These are phyloP conservation scores for Cerioporus squamosus DNA, from an alignment of 1,284 basidiomycete genomes.

Conservation along the genomic window DNA sequence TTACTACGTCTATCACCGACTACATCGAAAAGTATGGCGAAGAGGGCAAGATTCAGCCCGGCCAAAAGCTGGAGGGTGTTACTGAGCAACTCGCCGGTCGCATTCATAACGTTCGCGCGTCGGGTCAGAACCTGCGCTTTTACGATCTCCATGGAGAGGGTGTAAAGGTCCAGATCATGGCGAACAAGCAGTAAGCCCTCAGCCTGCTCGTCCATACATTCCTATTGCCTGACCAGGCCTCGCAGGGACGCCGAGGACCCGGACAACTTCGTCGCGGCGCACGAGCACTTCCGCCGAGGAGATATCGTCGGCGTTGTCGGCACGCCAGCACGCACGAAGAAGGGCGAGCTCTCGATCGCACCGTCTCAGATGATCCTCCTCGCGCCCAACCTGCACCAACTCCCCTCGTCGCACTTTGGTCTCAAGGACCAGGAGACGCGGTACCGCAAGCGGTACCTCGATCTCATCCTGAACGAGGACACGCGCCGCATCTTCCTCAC, in stretches of 20 bases:
- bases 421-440: slow-evolving; percentile 96
- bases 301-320: slow-evolving; percentile 96
- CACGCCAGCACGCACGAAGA: slow-evolving; percentile 90
- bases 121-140: slow-evolving; percentile 88
- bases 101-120: slow-evolving; percentile 88
- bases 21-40: slow-evolving; percentile 82
- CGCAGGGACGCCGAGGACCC: slow-evolving; percentile 72
- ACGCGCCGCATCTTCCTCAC: slow-evolving; percentile 94
- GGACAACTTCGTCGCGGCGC: slow-evolving; percentile 72
- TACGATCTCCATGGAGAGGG: slow-evolving; percentile 97
- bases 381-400: slow-evolving; percentile 94
- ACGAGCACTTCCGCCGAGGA: slow-evolving; percentile 92
- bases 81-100: slow-evolving; percentile 82
- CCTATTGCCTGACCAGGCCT: background rate
- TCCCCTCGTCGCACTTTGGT: slow-evolving; percentile 90
- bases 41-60: slow-evolving; percentile 72
- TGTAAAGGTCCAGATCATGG: slow-evolving; percentile 94
- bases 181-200: slow-evolving; percentile 77
- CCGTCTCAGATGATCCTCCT: slow-evolving; percentile 87
- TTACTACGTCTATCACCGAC: slow-evolving; percentile 75
- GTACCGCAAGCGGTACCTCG: slow-evolving; percentile 98
- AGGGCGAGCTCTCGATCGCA: slow-evolving; percentile 93
- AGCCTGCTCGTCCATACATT: background rate
- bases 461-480: slow-evolving; percentile 94
- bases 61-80: slow-evolving; percentile 57